phyloP scores from a whole-genome alignment of 148 eudicot genomes.

The Limonium bicolor region DNA sequence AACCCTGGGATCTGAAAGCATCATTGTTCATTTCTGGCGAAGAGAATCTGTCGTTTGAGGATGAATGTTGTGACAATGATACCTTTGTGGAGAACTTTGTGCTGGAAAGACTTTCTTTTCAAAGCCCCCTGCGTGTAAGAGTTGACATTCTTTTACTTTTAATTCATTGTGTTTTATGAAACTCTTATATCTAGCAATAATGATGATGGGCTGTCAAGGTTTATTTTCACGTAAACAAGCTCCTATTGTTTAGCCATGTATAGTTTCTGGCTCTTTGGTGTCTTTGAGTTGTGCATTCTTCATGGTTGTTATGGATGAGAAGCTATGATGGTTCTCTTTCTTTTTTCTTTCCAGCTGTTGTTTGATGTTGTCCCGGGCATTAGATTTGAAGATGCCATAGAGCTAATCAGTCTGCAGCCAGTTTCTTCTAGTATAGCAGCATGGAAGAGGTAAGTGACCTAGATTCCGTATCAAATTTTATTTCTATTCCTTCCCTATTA shows the following conservation, averaged over 20 bases:
- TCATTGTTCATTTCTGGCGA: conserved; percentile 65
- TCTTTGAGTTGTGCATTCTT: no score
- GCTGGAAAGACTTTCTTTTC: conserved; percentile 82
- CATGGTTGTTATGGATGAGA: no score
- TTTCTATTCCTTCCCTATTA: no score
- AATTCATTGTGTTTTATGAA: no score
- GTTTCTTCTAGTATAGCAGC: conserved; percentile 63
- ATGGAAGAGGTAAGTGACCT: conserved; percentile 59
- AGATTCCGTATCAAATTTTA: no score
- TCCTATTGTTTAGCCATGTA: no score
- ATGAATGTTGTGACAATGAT: conserved; percentile 42
- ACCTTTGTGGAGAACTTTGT: conserved; percentile 95
- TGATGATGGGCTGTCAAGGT: no score
- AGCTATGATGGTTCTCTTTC: not conserved
- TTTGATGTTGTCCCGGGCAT: conserved; percentile 91
- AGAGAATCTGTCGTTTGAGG: conserved; percentile 23
- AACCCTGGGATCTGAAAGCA: conserved; percentile 60
- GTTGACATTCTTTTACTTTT: no score
- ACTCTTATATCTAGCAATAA: no score
- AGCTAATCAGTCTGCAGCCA: conserved; percentile 94
- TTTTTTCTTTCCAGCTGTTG: conserved; percentile 44
- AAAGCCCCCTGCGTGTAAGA: conserved; percentile 93
- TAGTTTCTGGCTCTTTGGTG: no score
- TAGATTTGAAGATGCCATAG: conserved; percentile 76
- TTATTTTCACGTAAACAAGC: no score